These are phyloP conservation scores for Aspergillus sp. DNA, from an alignment of 2,329 filamentous ascomycete genomes.

Conservation along the genomic window DNA sequence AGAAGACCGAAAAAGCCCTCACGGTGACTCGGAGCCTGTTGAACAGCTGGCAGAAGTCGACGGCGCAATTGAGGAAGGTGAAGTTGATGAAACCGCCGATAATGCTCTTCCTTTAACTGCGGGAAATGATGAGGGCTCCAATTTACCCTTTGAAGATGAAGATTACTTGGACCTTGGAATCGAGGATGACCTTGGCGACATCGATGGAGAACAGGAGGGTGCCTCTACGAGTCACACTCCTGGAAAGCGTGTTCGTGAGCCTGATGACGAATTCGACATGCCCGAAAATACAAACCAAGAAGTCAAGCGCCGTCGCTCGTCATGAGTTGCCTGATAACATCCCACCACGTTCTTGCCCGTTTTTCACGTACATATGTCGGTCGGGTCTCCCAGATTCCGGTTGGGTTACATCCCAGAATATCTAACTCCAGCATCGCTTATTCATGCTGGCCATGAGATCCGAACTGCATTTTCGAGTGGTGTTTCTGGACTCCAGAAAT, in stretches of 20 bases:
- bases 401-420: background rate
- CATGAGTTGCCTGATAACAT: conserved; percentile 24
- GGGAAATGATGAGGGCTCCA: conserved; percentile 20
- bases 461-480: background rate
- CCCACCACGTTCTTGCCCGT: conserved; percentile 1
- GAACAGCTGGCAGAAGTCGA: conserved; percentile 13
- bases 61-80: conserved; percentile 14
- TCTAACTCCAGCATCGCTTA: conserved; percentile 10
- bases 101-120: conserved; percentile 9
- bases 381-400: background rate
- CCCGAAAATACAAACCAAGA: conserved; percentile 35
- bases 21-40: conserved; percentile 13
- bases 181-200: conserved; percentile 22
- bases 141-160: conserved; percentile 27
- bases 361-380: background rate
- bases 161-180: conserved; percentile 41
- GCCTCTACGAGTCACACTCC: conserved; percentile 23
- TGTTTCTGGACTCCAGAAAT: background rate
- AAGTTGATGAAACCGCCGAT: conserved; percentile 20
- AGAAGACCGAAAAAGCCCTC: conserved; percentile 32
- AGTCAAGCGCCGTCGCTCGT: conserved; percentile 55
- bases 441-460: conserved; percentile 6
- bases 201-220: conserved; percentile 22
- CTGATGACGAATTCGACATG: conserved; percentile 35
- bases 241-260: conserved; percentile 36